Percentiles rank a stretch among this genome's conserved stretches.
phyloP scores from a whole-genome alignment of 768 basidiomycete genomes.

The Hygrophorus pudorinus region DNA sequence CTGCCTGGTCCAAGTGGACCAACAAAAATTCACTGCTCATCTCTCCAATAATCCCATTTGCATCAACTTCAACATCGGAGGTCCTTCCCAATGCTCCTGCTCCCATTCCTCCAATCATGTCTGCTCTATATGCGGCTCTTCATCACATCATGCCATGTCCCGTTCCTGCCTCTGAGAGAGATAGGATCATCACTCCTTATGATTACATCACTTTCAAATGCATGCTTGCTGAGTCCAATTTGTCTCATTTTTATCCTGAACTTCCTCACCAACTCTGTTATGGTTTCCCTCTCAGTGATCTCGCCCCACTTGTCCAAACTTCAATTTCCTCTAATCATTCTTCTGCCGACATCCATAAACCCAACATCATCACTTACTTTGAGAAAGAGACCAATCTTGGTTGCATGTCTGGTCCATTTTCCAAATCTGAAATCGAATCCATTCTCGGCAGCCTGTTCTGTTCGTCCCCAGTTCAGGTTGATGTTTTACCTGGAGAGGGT shows the following conservation, averaged over 20 bases:
- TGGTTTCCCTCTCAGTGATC: conserved; percentile 24
- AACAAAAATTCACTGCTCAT: no score
- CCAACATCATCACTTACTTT: conserved; percentile 10
- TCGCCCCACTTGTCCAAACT: conserved; percentile 12
- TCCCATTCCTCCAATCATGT: conserved; percentile 13
- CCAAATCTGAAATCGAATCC: conserved; percentile 10
- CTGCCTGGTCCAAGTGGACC: conserved; percentile 15
- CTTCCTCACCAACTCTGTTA: conserved; percentile 19
- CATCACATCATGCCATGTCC: conserved; percentile 17
- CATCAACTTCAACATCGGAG: conserved; percentile 15
- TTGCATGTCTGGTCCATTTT: conserved; percentile 14
- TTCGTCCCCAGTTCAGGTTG: conserved; percentile 11
- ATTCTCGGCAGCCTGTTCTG: conserved; percentile 17
- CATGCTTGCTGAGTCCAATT: conserved; percentile 14
- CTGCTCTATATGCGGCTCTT: conserved; percentile 22
- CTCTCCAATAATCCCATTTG: no score
- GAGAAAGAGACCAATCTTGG: conserved; percentile 5
- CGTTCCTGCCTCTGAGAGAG: conserved; percentile 12
- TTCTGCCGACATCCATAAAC: conserved; percentile 5
- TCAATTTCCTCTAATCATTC: conserved; percentile 10
- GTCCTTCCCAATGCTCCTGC: conserved; percentile 6
- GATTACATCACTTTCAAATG: conserved; percentile 17
- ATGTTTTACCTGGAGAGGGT: background rate
- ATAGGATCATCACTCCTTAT: conserved; percentile 21
- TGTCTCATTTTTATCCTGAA: conserved; percentile 17